These are phyloP conservation scores for Apiotrichum akiyoshidainum DNA, from an alignment of 1,284 basidiomycete genomes.

Conservation along the genomic window DNA sequence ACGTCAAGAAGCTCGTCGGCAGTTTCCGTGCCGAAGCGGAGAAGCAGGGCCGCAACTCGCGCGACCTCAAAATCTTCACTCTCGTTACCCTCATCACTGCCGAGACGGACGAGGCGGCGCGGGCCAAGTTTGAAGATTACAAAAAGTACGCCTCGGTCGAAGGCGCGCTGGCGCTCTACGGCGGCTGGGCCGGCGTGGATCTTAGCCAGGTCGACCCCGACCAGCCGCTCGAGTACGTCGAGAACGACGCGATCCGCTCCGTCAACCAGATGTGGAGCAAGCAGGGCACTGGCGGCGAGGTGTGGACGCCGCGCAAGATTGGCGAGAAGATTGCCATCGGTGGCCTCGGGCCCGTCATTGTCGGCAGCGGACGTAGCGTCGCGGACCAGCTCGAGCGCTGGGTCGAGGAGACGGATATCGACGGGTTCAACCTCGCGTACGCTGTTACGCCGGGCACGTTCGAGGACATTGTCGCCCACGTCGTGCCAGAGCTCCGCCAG, in stretches of 20 bases:
- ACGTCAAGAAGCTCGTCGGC: conserved; percentile 7
- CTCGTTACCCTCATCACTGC: conserved; percentile 26
- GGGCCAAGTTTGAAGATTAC: conserved; percentile 37
- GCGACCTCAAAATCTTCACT: conserved; percentile 39
- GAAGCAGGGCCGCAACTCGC: conserved; percentile 35
- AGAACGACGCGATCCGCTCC: conserved; percentile 20
- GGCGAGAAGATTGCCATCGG: conserved; percentile 19
- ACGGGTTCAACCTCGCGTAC: conserved; percentile 23
- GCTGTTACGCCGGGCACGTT: conserved; percentile 15
- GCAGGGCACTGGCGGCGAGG: conserved; percentile 12
- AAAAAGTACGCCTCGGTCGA: conserved; percentile 32
- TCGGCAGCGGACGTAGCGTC: conserved; percentile 11
- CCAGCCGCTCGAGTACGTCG: conserved; percentile 21
- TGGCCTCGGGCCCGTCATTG: conserved; percentile 19
- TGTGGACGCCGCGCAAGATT: conserved; percentile 20
- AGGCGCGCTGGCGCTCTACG: conserved; percentile 44
- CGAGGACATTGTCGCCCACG: conserved; percentile 18
- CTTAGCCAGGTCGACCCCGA: conserved; percentile 12
- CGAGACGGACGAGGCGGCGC: conserved; percentile 39
- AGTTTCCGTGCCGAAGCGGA: conserved; percentile 22
- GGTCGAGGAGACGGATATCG: conserved; percentile 15
- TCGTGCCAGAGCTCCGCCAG: conserved; percentile 16
- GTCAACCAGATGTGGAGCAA: conserved; percentile 24
- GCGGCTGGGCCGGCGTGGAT: conserved; percentile 28
- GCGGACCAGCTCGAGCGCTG: conserved; percentile 18